Evolutionary conservation across 192 early-diverging fungal species (phyloP), one percentile per base, ranked within the genome.

Genomic region (Pilaira anomala): DNA sequence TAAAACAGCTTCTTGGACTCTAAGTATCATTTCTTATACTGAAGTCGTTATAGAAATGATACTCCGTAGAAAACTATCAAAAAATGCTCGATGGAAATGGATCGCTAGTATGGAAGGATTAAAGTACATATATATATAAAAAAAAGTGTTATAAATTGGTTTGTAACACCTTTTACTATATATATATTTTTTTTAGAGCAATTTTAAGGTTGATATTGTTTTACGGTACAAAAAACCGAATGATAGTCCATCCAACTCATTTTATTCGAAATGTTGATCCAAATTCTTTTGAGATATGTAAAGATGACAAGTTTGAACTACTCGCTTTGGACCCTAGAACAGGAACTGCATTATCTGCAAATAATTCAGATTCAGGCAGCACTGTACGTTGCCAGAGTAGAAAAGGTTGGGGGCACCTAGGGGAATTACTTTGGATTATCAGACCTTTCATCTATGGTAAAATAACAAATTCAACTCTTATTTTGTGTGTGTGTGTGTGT

Each of bases 391-490:
- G 58, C 16, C 21, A 36, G 45, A 25, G 18, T 64, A 54, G 49
- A 50, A 53, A 3, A 50, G 58, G 24, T 1, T 60, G 39, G 57
- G 48, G 19, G 1, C 45, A 60, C 21, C 14, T 67, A 22, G 58
- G 57, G 13, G 66, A 67, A 42, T 44, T 67, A 40, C 28, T 60
- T 22, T 67, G 66, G 66, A 67, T 60, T 3, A 25, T 60, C 21
- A 48, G 66, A 9, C 66, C 66, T n/a, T 44, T 67, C n/a, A 25
- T 67, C 42, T 67, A 67, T 45, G 66, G 66, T 67, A 67, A 51
- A 19, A 1, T 0, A n/a, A n/a, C n/a, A n/a, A n/a, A n/a, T n/a
- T n/a, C n/a, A n/a, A n/a, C n/a, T n/a, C n/a, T n/a, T n/a, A n/a
- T n/a, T n/a, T n/a, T n/a, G n/a, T n/a, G n/a, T n/a, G n/a, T n/a